Base-by-base conservation (phyloP, 2,329 filamentous ascomycete genomes). In the Onygenales sp. region DNA sequence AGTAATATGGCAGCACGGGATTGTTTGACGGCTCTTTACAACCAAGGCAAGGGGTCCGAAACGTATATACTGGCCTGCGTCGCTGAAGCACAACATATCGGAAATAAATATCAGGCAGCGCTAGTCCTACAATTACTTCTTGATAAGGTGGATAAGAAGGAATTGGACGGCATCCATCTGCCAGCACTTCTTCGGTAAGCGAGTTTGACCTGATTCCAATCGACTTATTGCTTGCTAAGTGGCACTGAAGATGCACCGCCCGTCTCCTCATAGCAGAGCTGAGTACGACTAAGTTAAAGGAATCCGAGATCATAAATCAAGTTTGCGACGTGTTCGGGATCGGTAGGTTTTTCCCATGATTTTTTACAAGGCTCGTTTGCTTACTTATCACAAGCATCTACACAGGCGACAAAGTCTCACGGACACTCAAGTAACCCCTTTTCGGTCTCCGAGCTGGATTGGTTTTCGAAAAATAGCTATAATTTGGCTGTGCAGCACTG, bases 391-490 rank as follows among this genome's bases (percentile, higher is more conserved):
- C 59, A 3, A 70, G 70, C 69, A 67, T 76, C 76, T 14, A 66
- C 69, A 2, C 71, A 73, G 42, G 70, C 75, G 27, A 76, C 68
- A 54, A 67, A 65, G 14, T 70, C 62, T 2, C 72, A 63, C 50
- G 72, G 72, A 57, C 65, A 61, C 42, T 61, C 71, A 14, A 74
- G 69, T 34, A 79, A 69, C 56, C 54, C 77, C 1, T 89, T 90
- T 62, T 80, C 77, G 0, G 54, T 77, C 0, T 66, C 75, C 2
- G 89, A 95, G 61, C 74, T 94, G 3, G 79, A 91, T 59, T 95
- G 89, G 89, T 91, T 95, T 65, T 85, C 84, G 39, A 84, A 84
- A 57, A 92, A 87, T 57, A 79, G 86, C 1, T 95, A 94, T 72
- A 94, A 93, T 59, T 67, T 90, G 6, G 84, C 83, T 0, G 68